Percentiles rank a stretch among this genome's conserved stretches.
Conservation (phyloP, 179 eudicot species). For the Gypsophila paniculata region DNA sequence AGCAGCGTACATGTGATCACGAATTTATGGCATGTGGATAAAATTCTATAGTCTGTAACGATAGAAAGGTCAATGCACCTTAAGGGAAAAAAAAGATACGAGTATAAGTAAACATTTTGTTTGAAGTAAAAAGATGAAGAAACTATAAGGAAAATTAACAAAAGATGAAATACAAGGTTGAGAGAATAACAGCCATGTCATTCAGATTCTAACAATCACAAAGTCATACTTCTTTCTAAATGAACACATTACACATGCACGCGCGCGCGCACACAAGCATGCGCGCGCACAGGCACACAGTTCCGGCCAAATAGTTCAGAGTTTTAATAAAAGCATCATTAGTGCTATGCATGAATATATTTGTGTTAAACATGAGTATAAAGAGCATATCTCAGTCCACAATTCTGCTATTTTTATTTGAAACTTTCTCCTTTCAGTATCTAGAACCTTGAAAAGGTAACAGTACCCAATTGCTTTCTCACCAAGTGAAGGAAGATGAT, state of each 20-base stretch:
- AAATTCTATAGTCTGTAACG: too few relatives aligned
- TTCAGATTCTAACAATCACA: not conserved
- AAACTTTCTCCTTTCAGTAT: conserved; percentile 12
- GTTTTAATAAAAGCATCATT: not conserved
- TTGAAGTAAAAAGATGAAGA: not conserved
- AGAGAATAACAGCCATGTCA: conserved; percentile 5
- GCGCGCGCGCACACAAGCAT: too few relatives aligned
- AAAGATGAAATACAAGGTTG: not conserved
- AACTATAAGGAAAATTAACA: conserved; percentile 1
- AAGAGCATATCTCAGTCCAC: not conserved
- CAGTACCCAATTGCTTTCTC: conserved; percentile 12
- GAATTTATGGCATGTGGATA: too few relatives aligned
- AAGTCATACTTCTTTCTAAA: not conserved
- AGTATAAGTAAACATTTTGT: not conserved
- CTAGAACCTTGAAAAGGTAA: conserved; percentile 7
- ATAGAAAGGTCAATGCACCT: not conserved
- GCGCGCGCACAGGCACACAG: not conserved
- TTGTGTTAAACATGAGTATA: not conserved
- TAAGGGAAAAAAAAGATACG: not conserved
- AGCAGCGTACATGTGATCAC: too few relatives aligned
- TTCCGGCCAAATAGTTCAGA: not conserved
- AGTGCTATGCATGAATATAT: not conserved
- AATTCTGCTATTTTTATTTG: not conserved
- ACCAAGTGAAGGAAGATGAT: conserved; percentile 12
- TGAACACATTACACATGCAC: not conserved